Evolutionary conservation across 345 rosid genomes (phyloP), one percentile per base, ranked within the genome.

Genomic region (Camelina laxa): DNA sequence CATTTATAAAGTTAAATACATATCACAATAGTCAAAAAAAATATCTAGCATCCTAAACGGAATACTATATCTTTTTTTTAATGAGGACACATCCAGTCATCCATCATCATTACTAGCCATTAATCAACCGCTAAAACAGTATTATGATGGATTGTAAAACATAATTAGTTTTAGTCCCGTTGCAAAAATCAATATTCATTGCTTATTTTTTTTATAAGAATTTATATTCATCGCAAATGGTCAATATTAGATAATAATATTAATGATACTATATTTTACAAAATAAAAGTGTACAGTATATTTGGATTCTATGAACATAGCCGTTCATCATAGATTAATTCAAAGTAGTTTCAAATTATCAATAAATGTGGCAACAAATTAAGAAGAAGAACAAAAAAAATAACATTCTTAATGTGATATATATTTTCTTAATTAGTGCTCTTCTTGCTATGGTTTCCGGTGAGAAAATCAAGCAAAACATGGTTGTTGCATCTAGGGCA

Each of bases 401-500:
- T 1, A 45, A 65, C 53, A 57, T 38, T 64, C 33, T 42, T 44
- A 53, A 31, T 38, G 27, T 39, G 27, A 36, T 24, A 45, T 11
- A 41, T 20, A 17, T n/a, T 7, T 38, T 16, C 27, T 65, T 65
- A 39, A 27, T 60, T 21, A 57, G 10, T 57, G 6, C 4, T 72
- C 10, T 72, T 72, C 35, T 72, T 72, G 73, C 17, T 67, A 20
- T 49, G 4, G 63, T 78, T 72, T 50, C 27, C 33, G 22, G 63
- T 22, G 44, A 78, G 64, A 78, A 78, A 78, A 66, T 78, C 69
- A 66, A 78, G 35, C 73, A 78, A 78, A 50, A 78, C 81, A 30
- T 72, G 76, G 22, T 57, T 78, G 38, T 72, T 78, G 77, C 81
- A 78, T 72, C 72, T 78, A 58, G 81, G 81, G 51, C 81, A 78